Evolutionary conservation across 768 basidiomycete genomes (phyloP), one percentile per base, ranked within the genome.

Genomic region (Grammothele lineata): DNA sequence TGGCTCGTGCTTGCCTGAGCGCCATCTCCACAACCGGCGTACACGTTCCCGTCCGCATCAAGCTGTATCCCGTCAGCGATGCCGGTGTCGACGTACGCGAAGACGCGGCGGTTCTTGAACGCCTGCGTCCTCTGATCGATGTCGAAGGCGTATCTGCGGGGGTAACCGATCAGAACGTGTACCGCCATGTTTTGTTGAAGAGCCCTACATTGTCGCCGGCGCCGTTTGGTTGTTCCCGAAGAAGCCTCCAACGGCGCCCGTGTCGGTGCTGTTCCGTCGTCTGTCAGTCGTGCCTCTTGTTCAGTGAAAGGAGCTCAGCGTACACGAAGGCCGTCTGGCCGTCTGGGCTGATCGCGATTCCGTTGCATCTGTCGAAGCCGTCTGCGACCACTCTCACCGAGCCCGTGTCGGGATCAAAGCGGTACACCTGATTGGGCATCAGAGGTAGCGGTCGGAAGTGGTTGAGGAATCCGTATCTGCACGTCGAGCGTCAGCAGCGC

Each of bases 361-460:
- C 90, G 57, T 91, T 92, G 36, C 75, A 76, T 53, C 76, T 76
- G 48, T 76, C 73, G 57, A 91, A 85, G n/a, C 80, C 83, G 52
- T 86, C 83, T 2, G 90, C 87, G 3, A 89, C 83, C 7, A 84
- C 82, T 3, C 78, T 76, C 5, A 91, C 76, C 24, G 75, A 64
- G 4, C 84, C 74, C 1, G 81, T 83, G 2, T 70, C 68, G 8
- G 83, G 79, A 58, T 88, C 80, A 57, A 88, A 80, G 11, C 84
- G 75, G 61, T 93, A 92, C 14, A 90, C 85, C 56, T 90, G 87
- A 38, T 75, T 81, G 3, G 85, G 87, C 41, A 88, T 59, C 37
- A 79, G 71, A 6, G 84, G 86, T 4, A 66, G 54, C 0, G 84
- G 78, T 40, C 87, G 78, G 71, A 89, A 90, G 39, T 71, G 68